Base-by-base conservation (phyloP, 305 asterid genomes). In the Petunia hybrid region DNA sequence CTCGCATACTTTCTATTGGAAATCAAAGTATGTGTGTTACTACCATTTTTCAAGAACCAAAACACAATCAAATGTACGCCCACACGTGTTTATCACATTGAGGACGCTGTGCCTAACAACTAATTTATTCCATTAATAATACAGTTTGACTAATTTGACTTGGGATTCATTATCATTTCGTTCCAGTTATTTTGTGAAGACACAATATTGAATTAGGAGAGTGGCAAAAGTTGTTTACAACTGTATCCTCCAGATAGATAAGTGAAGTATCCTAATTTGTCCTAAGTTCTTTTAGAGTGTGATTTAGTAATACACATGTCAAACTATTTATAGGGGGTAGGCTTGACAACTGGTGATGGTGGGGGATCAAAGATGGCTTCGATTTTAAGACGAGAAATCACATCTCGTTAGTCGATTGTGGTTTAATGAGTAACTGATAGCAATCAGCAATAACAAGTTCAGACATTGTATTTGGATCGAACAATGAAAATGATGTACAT, bases 71-170 rank as follows among this genome's bases (percentile, higher is more conserved):
- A 45, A 67, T 67, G 75, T 55, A 42, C 39, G 55, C 16, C 10
- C 55, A 67, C 55, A 67, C 42, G 53, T 67, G 55, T 42, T 67
- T 7, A 67, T 67, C 39, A 67, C 7, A 41, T 67, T 41, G 75
- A 67, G n/a, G 75, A 5, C 55, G 31, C 31, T 22, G 16, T 67
- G 36, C 74, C n/a, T n/a, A 67, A 67, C 75, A 67, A 66, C 51
- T 40, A 13, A 40, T 66, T 40, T 13, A 63, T 39, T 39, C 51
- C 7, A 41, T 36, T 67, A 38, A 22, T 22, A 22, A 22, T 22
- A 22, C 31, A 22, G 31, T 22, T 22, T 8, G 42, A 42, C 38
- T 42, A 42, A n/a, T 67, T 67, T 42, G 0, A n/a, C 39, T 42
- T 67, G 14, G 55, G 16, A 41, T 42, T 55, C n/a, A 6, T 67